A percentile compares a stretch with the other conserved stretches of the same genome.
phyloP scores from a whole-genome alignment of 2,329 filamentous ascomycete genomes.

The Aspergillus ochraceus region DNA sequence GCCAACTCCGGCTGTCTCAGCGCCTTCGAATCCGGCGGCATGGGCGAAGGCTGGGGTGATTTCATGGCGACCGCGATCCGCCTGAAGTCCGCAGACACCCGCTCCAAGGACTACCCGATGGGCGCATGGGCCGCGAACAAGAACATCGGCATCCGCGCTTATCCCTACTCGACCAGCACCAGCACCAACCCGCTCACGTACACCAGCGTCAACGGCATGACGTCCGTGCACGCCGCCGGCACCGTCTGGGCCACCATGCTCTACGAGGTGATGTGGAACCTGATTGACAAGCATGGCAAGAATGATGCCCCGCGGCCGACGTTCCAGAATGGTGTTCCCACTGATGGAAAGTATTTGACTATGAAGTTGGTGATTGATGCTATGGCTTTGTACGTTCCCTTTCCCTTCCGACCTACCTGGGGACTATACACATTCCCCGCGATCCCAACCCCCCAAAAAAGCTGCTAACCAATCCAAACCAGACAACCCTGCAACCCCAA shows the following conservation, averaged over 20 bases:
- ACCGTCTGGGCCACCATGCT: constrained; percentile 16
- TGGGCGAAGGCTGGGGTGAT: constrained; percentile 21
- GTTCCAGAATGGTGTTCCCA: constrained; percentile 5
- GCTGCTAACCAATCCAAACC: neutral
- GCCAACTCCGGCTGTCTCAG: constrained; percentile 12
- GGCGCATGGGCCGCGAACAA: constrained; percentile 13
- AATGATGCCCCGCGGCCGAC: constrained; percentile 8
- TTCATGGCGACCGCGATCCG: constrained; percentile 17
- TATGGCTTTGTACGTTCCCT: constrained; percentile 15
- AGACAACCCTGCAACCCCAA: constrained; percentile 20
- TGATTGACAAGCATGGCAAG: constrained; percentile 19
- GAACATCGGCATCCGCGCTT: constrained; percentile 8
- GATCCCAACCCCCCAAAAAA: neutral
- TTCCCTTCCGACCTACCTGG: too few species aligned
- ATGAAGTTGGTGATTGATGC: constrained; percentile 19
- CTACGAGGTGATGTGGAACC: constrained; percentile 18
- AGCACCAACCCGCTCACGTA: constrained; percentile 12
- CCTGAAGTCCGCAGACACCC: constrained; percentile 13
- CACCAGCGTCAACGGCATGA: constrained; percentile 8
- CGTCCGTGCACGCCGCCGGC: constrained; percentile 12
- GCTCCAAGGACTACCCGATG: constrained; percentile 9
- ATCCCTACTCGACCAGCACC: constrained; percentile 15
- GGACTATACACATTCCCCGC: too few species aligned
- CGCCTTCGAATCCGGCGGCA: constrained; percentile 13
- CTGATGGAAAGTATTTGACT: constrained; percentile 15